Base-by-base conservation (phyloP, 345 rosid species). In the Euclidium syriacum region DNA sequence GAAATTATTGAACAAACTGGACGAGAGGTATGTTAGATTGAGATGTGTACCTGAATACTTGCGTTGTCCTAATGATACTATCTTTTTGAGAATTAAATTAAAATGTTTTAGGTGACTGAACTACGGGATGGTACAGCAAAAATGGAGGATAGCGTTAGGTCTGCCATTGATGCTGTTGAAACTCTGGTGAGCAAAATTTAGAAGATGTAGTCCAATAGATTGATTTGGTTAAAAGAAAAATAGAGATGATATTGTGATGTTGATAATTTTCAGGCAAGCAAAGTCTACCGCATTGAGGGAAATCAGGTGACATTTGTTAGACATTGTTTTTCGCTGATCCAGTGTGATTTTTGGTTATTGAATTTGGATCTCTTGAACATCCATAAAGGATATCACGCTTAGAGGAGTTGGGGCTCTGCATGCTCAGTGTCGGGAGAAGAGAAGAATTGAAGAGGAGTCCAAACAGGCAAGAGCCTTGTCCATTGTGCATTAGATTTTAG, bases 111-210 rank as follows among this genome's bases (percentile, higher is more conserved):
- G 99, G 86, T 83, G 57, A 24, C 72, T 47, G 77, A 77, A 53
- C 64, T 94, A 50, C 80, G 80, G 24, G 79, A 75, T 65, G 58
- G 57, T 44, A 64, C 75, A 39, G 29, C 46, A 57, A 67, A 24
- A 40, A 75, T 84, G 25, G 76, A 79, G 10, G 71, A 51, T 17
- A 77, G 80, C 41, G 83, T 87, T 64, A 78, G 77, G 36, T 59
- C 74, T 72, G 87, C 84, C 50, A 81, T 83, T 35, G 71, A 74
- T 72, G 84, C 75, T 26, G 91, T 94, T 55, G 87, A 90, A 80
- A 80, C 72, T 52, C 76, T 94, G 90, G 97, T 94, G 65, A 71
- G 62, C 39, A 23, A 49, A 19, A 19, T 6, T 36, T 42, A 52
- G 55, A 56, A 26, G 32, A 34, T 39, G 2, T 34, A 40, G 17